Evolutionary conservation across 768 basidiomycete genomes (phyloP).

Genomic region (Phlegmacium glaucopus): DNA sequence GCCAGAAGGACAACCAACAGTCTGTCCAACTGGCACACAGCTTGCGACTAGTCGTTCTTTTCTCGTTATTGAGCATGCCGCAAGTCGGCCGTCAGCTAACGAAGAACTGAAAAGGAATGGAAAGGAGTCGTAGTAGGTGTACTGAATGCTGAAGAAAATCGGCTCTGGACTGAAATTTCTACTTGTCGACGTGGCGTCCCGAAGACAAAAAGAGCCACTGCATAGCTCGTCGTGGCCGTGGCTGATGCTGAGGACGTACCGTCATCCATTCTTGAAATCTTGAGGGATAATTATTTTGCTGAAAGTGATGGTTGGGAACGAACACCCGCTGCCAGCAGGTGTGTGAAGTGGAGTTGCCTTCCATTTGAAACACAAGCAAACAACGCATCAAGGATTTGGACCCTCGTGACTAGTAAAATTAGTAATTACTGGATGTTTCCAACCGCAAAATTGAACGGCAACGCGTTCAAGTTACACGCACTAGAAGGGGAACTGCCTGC

Average conservation of each 20-base stretch:
- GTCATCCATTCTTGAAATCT: conserved; percentile 48
- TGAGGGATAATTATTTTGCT: not conserved
- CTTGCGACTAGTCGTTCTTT: conserved; percentile 1
- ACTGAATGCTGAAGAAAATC: conserved; percentile 24
- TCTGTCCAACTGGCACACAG: conserved; percentile 2
- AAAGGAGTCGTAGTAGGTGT: conserved; percentile 20
- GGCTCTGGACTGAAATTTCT: conserved; percentile 19
- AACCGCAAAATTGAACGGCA: too few relatives aligned
- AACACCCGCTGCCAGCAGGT: not conserved
- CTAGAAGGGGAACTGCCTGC: too few relatives aligned
- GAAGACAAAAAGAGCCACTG: conserved; percentile 38
- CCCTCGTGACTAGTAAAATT: too few relatives aligned
- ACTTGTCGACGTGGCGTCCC: conserved; percentile 28
- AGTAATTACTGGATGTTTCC: too few relatives aligned
- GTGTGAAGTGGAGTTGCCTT: not conserved
- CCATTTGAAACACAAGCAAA: not conserved
- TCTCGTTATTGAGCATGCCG: conserved; percentile 16
- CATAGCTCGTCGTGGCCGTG: conserved; percentile 62
- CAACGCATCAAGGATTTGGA: not conserved
- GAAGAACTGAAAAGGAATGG: conserved; percentile 25
- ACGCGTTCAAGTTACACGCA: too few relatives aligned
- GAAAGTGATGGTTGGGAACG: not conserved
- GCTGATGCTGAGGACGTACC: conserved; percentile 83
- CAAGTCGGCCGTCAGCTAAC: conserved; percentile 45
- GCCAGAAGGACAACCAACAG: conserved; percentile 3